These are phyloP conservation scores for Anisodus acutangulus DNA, from an alignment of 257 asterid genomes.

Conservation along the genomic window DNA sequence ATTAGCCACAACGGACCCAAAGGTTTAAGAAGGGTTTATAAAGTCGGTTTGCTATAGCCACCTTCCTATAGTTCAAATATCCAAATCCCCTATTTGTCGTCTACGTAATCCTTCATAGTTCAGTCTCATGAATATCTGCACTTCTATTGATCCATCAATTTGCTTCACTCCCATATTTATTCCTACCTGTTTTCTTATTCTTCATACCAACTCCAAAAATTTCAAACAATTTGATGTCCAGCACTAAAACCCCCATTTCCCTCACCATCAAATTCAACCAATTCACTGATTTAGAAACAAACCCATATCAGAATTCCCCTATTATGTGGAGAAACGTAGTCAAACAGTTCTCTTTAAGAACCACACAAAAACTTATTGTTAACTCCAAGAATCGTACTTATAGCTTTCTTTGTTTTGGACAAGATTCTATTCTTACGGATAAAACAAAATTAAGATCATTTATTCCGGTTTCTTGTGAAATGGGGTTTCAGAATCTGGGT, in stretches of 20 bases:
- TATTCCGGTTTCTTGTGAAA: slow-evolving; percentile 44
- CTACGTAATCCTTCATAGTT: not conserved
- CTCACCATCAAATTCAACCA: slow-evolving; percentile 39
- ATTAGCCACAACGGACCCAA: slow-evolving; percentile 24
- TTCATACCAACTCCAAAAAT: not conserved
- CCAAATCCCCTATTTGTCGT: not conserved
- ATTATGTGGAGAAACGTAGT: slow-evolving; percentile 77
- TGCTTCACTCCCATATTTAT: not conserved
- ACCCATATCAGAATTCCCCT: slow-evolving; percentile 44
- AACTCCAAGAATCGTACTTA: slow-evolving; percentile 40
- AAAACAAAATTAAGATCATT: slow-evolving; percentile 36
- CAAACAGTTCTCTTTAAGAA: slow-evolving; percentile 49
- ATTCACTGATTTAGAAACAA: slow-evolving; percentile 35
- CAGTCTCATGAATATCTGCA: slow-evolving; percentile 31
- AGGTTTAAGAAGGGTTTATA: slow-evolving; percentile 76
- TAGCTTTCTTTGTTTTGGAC: slow-evolving; percentile 49
- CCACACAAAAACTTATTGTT: slow-evolving; percentile 33
- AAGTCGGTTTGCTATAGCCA: slow-evolving; percentile 30
- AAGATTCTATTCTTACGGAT: slow-evolving; percentile 40
- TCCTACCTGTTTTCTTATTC: not conserved
- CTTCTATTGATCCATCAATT: slow-evolving; percentile 18
- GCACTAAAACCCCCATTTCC: slow-evolving; percentile 48
- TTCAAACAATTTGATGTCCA: slow-evolving; percentile 59
- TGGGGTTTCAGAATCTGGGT: slow-evolving; percentile 42
- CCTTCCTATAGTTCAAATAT: not conserved